Base-by-base conservation (phyloP, 345 rosid genomes). In the Arabidopsis arenosa region DNA sequence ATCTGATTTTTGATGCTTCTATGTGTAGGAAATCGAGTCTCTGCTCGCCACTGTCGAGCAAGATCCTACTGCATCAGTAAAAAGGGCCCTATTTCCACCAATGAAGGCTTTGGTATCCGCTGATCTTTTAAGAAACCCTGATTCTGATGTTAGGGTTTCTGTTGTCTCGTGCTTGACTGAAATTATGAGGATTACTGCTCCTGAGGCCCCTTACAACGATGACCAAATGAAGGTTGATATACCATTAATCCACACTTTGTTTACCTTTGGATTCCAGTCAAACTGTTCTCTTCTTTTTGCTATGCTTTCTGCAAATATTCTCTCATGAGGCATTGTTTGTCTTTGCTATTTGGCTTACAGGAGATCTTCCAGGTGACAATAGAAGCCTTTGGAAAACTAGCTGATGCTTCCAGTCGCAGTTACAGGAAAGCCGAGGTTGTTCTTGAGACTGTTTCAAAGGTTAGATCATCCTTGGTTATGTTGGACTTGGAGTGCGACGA, bases 101-200 rank as follows among this genome's bases (percentile, higher is more conserved):
- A 84, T 87, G 89, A 80, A 75, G 78, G 97, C 93, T 65, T 82
- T 93, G 70, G 78, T 83, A 33, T 79, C 92, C 10, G 61, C 62
- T 72, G 74, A 77, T 33, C 84, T 91, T 36, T 77, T 91, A 66
- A 86, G 82, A 72, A 85, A 86, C 79, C 62, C 84, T 28, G 85
- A 87, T 68, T 61, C 69, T 51, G 86, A 83, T 84, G 93, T 93
- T 53, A 82, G 79, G 79, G 81, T 89, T 72, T 83, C 85, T 7
- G 88, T 88, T 71, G 80, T 83, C 78, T 91, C 91, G 13, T 91
- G 98, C 83, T 62, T 89, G 33, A 88, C 79, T 28, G 93, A 91
- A 71, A 82, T 91, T 32, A 81, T 85, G 63, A 86, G 98, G 83
- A 91, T 91, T 70, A 86, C 93, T 48, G 96, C 97, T 8, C 97